A percentile compares a stretch with the other conserved stretches of the same genome.
Evolutionary conservation across 2,329 filamentous ascomycete species (phyloP).

Genomic region (Pyrenophora graminea): DNA sequence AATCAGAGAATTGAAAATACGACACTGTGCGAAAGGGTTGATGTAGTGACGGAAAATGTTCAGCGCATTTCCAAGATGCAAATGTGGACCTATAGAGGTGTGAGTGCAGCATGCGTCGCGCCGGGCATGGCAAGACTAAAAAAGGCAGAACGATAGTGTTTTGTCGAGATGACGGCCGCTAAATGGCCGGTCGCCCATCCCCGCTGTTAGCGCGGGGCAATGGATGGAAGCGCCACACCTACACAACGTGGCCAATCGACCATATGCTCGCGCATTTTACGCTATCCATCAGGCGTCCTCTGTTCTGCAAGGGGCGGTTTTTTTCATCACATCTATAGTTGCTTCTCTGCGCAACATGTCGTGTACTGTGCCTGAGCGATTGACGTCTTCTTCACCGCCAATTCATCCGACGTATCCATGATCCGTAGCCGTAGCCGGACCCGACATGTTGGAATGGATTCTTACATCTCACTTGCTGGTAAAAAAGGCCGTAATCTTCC

Average conservation of each 20-base stretch:
- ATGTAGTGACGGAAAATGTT: too few species aligned
- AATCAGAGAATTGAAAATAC: too few species aligned
- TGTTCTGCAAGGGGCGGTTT: neutral
- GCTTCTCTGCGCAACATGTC: neutral
- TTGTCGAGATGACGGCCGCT: constrained; percentile 2
- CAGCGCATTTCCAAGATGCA: constrained; percentile 7
- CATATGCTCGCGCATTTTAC: neutral
- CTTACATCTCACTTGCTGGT: constrained; percentile 48
- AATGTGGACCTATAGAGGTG: constrained; percentile 14
- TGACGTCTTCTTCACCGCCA: constrained; percentile 20
- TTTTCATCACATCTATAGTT: neutral
- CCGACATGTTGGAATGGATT: constrained; percentile 9
- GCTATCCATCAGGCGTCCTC: neutral
- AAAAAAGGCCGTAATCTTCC: constrained; percentile 64
- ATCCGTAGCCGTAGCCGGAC: constrained; percentile 19
- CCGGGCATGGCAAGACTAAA: constrained; percentile 8
- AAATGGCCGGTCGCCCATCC: constrained; percentile 5
- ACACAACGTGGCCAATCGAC: constrained; percentile 7
- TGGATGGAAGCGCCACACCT: neutral
- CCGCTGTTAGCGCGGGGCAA: constrained; percentile 18
- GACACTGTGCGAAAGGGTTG: too few species aligned
- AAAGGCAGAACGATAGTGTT: constrained; percentile 12
- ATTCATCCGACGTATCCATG: neutral
- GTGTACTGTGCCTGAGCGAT: constrained; percentile 8
- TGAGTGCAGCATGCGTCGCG: constrained; percentile 15